Conservation (phyloP, 176 grass and related monocot species). For the Puya raimondii region DNA sequence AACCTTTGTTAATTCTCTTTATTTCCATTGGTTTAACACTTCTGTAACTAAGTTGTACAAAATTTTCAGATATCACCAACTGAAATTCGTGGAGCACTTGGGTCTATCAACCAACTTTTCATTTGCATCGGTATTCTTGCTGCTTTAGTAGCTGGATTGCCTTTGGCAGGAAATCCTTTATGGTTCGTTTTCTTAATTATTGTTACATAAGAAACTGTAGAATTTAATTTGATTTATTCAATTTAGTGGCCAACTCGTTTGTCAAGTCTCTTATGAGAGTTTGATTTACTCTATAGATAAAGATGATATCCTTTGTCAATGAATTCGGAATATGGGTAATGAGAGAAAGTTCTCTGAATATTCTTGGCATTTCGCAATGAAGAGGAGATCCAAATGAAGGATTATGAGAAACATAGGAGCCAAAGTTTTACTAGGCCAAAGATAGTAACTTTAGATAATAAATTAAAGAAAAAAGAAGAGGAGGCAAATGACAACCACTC, state of each 20-base stretch:
- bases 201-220: not conserved
- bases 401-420: not conserved
- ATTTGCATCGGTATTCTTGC: conserved; percentile 94
- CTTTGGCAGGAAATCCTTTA: conserved; percentile 74
- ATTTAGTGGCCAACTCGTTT: not conserved
- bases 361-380: not conserved
- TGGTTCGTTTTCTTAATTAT: conserved; percentile 49
- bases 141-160: conserved; percentile 91
- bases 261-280: not conserved
- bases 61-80: conserved; percentile 84
- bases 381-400: not conserved
- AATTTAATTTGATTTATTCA: not conserved
- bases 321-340: no score
- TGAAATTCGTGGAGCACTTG: conserved; percentile 99
- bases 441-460: no score
- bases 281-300: not conserved
- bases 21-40: conserved; percentile 1
- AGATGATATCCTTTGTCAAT: no score
- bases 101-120: conserved; percentile 94
- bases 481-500: no score
- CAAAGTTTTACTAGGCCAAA: not conserved
- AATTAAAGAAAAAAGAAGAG: no score
- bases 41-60: conserved; percentile 15
- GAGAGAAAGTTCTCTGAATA: not conserved
- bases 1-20: conserved; percentile 20